phyloP scores from a whole-genome alignment of 2,329 filamentous ascomycete species.

The Didymella keratinophila region DNA sequence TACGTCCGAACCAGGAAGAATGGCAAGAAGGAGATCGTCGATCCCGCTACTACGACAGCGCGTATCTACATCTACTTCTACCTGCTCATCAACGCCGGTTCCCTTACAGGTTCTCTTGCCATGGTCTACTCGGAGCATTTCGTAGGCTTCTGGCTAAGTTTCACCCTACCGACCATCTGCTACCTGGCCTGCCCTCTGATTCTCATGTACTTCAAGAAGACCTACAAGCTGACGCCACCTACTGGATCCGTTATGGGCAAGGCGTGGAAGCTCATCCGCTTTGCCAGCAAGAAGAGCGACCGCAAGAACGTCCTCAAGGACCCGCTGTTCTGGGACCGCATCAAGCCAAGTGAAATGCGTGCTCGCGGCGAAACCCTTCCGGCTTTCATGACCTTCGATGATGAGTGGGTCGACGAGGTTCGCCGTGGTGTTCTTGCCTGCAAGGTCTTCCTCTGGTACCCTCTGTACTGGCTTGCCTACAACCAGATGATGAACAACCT shows the following conservation, averaged over 20 bases:
- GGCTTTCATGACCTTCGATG: slow-evolving; percentile 79
- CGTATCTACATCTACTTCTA: slow-evolving; percentile 62
- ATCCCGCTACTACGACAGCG: slow-evolving; percentile 71
- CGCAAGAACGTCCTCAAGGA: slow-evolving; percentile 37
- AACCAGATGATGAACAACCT: slow-evolving; percentile 69
- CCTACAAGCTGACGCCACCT: slow-evolving; percentile 71
- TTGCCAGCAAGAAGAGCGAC: slow-evolving; percentile 49
- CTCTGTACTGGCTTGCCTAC: slow-evolving; percentile 49
- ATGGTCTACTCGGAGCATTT: slow-evolving; percentile 52
- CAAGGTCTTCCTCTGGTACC: slow-evolving; percentile 65
- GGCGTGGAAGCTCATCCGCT: slow-evolving; percentile 66
- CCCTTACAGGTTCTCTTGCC: slow-evolving; percentile 44
- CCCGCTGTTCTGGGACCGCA: slow-evolving; percentile 64
- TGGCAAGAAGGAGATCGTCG: slow-evolving; percentile 67
- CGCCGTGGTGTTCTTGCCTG: slow-evolving; percentile 63
- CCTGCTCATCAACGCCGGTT: slow-evolving; percentile 50
- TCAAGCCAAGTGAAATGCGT: slow-evolving; percentile 63
- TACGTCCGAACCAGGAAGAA: slow-evolving; percentile 42
- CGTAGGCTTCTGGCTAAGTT: slow-evolving; percentile 78
- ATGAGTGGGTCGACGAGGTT: slow-evolving; percentile 80
- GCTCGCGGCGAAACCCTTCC: slow-evolving; percentile 60
- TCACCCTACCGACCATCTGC: slow-evolving; percentile 70
- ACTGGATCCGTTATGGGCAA: slow-evolving; percentile 75
- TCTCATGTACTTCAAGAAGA: slow-evolving; percentile 65
- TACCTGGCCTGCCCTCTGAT: slow-evolving; percentile 68